Evolutionary conservation across 192 early-diverging fungal species (phyloP).

Genomic region (Dissophora globulifera): DNA sequence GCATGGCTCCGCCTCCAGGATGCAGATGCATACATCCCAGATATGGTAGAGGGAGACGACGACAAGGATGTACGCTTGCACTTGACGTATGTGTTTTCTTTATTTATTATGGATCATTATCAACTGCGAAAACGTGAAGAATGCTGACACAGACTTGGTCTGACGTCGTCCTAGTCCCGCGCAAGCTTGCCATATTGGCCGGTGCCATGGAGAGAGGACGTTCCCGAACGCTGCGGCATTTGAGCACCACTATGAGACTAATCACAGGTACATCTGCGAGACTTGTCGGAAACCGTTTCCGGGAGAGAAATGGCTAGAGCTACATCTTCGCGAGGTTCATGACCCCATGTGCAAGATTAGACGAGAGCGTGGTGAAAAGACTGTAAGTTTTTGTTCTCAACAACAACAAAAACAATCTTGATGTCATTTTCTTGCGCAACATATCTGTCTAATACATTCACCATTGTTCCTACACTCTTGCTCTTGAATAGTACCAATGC

Average conservation of each 20-base stretch:
- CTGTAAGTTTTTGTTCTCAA: too few relatives aligned
- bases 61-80: background rate
- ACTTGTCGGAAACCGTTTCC: conserved; percentile 62
- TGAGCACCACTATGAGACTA: conserved; percentile 62
- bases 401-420: too few relatives aligned
- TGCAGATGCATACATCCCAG: conserved; percentile 26
- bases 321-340: conserved; percentile 63
- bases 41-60: background rate
- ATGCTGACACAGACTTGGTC: background rate
- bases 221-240: conserved; percentile 56
- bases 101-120: too few relatives aligned
- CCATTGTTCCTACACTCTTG: background rate
- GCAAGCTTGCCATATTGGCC: conserved; percentile 22
- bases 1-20: conserved; percentile 43
- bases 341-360: conserved; percentile 56
- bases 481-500: conserved; percentile 58
- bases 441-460: too few relatives aligned
- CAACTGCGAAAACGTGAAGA: too few relatives aligned
- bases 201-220: conserved; percentile 31
- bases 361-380: conserved; percentile 61
- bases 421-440: too few relatives aligned
- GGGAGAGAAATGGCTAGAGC: conserved; percentile 54
- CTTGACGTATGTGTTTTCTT: background rate
- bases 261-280: conserved; percentile 59
- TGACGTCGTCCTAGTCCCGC: background rate